A percentile compares a stretch with the other conserved stretches of the same genome.
Evolutionary conservation across 176 grass and related monocot species (phyloP).

Genomic region (Rhynchospora tenuis): DNA sequence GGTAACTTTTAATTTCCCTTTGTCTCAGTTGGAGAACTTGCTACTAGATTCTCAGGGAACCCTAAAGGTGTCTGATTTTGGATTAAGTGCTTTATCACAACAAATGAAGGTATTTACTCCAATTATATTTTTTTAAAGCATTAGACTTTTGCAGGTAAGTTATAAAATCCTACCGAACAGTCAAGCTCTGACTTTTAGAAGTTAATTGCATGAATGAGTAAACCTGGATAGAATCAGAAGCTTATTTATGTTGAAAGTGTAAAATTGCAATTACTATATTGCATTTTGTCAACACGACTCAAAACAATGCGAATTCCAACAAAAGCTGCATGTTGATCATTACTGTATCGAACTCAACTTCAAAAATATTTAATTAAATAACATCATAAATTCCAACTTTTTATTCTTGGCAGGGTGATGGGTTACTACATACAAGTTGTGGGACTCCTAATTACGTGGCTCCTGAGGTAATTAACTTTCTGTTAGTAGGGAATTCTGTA

Average conservation of each 20-base stretch:
- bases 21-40: slow-evolving; percentile 86
- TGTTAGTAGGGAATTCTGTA: neutral
- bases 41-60: slow-evolving; percentile 84
- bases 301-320: neutral
- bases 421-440: slow-evolving; percentile 95
- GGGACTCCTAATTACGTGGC: slow-evolving; percentile 98
- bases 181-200: neutral
- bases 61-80: slow-evolving; percentile 96
- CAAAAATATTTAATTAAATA: slow-evolving; percentile 11
- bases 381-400: slow-evolving; percentile 9
- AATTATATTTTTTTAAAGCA: neutral
- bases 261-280: neutral
- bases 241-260: neutral
- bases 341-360: neutral
- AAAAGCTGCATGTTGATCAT: neutral
- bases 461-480: slow-evolving; percentile 60
- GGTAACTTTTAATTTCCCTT: slow-evolving; percentile 24
- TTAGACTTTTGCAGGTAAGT: neutral
- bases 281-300: neutral
- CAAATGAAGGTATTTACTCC: slow-evolving; percentile 66
- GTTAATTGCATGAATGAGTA: neutral
- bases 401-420: slow-evolving; percentile 55
- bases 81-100: slow-evolving; percentile 89
- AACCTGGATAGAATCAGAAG: neutral
- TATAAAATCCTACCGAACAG: neutral